Evolutionary conservation across 305 asterid species (phyloP), one percentile per base, ranked within the genome.

Genomic region (Vinca major): DNA sequence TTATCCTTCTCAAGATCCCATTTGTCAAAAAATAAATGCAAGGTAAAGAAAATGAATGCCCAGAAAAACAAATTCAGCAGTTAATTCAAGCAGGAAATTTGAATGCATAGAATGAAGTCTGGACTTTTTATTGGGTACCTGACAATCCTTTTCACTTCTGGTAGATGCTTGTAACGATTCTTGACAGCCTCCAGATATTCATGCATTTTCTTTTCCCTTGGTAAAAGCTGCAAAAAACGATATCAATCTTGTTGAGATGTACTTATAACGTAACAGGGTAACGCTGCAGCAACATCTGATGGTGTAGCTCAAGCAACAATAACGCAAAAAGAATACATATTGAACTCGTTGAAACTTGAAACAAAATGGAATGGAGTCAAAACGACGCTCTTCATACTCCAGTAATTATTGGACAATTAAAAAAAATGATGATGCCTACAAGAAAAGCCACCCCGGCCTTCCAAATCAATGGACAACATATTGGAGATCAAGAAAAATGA

Each of bases 101-200:
- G 43, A 20, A 10, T 0, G 8, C 16, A 58, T 11, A 58, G 37
- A 14, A 21, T 65, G 7, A 12, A 47, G 14, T 6, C 57, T 36
- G 54, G 37, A 47, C 40, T 20, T 10, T 3, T 21, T 3, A 19
- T 39, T 2, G 37, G 37, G 71, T 85, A 88, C 98, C 98, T 90
- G 85, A 81, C 88, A 69, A 93, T 93, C 72, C 97, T 97, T 72
- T 86, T 90, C 72, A 93, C 81, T 78, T 87, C 98, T 16, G 86
- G 81, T 73, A 93, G 97, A 85, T 93, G 96, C 81, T 88, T 93
- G 86, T 86, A 90, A 68, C 97, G 96, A 67, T 86, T 90, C 86
- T 84, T 90, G 70, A 93, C 89, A 58, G 98, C 92, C 75, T 83
- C 95, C 72, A 75, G 65, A 70, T 93, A 93, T 66, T 93, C 95